phyloP scores from a whole-genome alignment of 352 stramenopile genomes.

The Pilasporangium apinafurcum region DNA sequence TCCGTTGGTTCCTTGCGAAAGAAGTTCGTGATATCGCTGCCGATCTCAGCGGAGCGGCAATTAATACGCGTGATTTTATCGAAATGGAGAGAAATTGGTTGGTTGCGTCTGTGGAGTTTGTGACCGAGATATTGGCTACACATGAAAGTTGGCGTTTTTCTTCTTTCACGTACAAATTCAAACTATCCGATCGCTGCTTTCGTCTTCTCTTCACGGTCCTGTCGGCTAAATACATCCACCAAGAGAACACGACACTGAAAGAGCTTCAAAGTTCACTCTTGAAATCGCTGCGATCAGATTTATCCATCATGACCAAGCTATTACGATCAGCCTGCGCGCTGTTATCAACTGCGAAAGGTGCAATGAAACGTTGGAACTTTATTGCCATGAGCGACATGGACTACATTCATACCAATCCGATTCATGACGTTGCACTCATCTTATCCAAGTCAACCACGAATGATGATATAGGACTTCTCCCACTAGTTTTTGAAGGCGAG shows the following conservation, averaged over 20 bases:
- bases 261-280: conserved; percentile 42
- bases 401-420: not conserved
- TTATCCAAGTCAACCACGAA: conserved; percentile 4
- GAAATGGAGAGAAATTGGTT: conserved; percentile 33
- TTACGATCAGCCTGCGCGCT: conserved; percentile 29
- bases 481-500: conserved; percentile 28
- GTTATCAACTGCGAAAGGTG: conserved; percentile 10
- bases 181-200: conserved; percentile 45
- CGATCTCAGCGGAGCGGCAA: conserved; percentile 3
- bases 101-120: conserved; percentile 44
- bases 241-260: conserved; percentile 28
- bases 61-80: conserved; percentile 4
- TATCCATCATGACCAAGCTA: conserved; percentile 56
- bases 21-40: conserved; percentile 25
- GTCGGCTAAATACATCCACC: conserved; percentile 25
- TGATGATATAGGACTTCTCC: conserved; percentile 10
- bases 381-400: no score
- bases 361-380: conserved; percentile 9
- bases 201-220: conserved; percentile 43
- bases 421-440: conserved; percentile 5
- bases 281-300: conserved; percentile 38
- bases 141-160: conserved; percentile 66
- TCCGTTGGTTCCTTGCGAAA: conserved; percentile 48
- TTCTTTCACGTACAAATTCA: conserved; percentile 22
- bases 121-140: conserved; percentile 45